Evolutionary conservation across 2,329 filamentous ascomycete genomes (phyloP).

Genomic region (Fusarium succisae): DNA sequence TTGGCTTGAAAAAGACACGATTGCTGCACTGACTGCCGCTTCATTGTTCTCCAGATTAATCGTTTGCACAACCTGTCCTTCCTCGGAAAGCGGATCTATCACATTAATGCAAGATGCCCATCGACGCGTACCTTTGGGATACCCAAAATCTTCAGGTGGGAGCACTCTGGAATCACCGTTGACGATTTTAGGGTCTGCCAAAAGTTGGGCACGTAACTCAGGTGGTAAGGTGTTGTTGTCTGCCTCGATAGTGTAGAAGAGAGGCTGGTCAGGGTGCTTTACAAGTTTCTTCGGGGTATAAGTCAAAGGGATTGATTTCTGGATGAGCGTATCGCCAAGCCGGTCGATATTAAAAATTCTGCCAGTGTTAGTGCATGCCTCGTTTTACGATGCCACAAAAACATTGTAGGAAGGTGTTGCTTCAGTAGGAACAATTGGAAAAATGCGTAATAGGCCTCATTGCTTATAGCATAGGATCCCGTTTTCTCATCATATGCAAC

Average conservation of each 20-base stretch:
- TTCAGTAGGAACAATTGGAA: constrained; percentile 99
- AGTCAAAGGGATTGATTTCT: constrained; percentile 84
- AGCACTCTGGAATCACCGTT: constrained; percentile 78
- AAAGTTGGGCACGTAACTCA: constrained; percentile 77
- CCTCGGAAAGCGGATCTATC: constrained; percentile 82
- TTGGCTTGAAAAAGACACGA: constrained; percentile 87
- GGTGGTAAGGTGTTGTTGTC: constrained; percentile 92
- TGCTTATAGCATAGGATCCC: constrained; percentile 64
- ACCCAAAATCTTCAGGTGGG: constrained; percentile 86
- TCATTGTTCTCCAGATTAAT: constrained; percentile 90
- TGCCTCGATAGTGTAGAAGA: constrained; percentile 94
- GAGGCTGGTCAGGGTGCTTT: constrained; percentile 84
- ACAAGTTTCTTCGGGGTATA: constrained; percentile 92
- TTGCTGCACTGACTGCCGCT: constrained; percentile 85
- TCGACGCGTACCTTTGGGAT: constrained; percentile 81
- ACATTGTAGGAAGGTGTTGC: constrained; percentile 35
- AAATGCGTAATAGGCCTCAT: constrained; percentile 66
- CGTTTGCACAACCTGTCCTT: constrained; percentile 74
- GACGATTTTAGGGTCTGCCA: constrained; percentile 74
- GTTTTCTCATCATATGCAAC: constrained; percentile 70
- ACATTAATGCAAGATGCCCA: constrained; percentile 98
- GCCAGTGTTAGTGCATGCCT: constrained; percentile 45
- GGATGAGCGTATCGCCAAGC: constrained; percentile 83
- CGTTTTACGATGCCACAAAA: constrained; percentile 4
- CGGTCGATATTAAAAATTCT: constrained; percentile 93